Evolutionary conservation across 306 rosid species (phyloP).

Genomic region (Cucurbita argyrosperma): DNA sequence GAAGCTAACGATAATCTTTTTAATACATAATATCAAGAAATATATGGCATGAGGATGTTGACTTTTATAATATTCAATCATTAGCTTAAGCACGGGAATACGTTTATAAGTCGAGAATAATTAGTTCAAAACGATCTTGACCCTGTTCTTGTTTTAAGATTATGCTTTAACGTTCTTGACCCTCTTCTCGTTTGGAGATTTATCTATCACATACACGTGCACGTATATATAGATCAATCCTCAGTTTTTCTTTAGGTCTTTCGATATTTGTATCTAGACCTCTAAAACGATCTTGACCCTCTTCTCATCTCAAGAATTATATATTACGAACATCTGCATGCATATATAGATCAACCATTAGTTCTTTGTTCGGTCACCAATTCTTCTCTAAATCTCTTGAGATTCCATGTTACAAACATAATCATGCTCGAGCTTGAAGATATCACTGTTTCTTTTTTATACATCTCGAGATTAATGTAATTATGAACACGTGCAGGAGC

Average conservation of each 20-base stretch:
- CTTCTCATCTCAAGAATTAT: neutral
- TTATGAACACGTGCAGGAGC: slow-evolving; percentile 31
- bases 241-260: no score
- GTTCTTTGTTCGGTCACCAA: neutral
- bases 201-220: no score
- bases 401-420: no score
- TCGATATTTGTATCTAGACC: no score
- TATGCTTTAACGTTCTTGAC: no score
- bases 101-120: neutral
- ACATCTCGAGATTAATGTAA: neutral
- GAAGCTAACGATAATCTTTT: neutral
- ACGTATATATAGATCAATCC: no score
- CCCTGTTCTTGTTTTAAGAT: no score
- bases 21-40: neutral
- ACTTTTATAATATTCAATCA: neutral
- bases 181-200: no score
- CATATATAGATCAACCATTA: neutral
- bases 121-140: no score
- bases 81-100: neutral
- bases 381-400: neutral
- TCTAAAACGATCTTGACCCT: neutral
- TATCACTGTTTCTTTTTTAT: no score
- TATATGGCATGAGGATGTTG: neutral
- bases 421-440: no score
- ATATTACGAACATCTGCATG: neutral